Base-by-base conservation (phyloP, 768 basidiomycete species). In the Panellus pusillus region DNA sequence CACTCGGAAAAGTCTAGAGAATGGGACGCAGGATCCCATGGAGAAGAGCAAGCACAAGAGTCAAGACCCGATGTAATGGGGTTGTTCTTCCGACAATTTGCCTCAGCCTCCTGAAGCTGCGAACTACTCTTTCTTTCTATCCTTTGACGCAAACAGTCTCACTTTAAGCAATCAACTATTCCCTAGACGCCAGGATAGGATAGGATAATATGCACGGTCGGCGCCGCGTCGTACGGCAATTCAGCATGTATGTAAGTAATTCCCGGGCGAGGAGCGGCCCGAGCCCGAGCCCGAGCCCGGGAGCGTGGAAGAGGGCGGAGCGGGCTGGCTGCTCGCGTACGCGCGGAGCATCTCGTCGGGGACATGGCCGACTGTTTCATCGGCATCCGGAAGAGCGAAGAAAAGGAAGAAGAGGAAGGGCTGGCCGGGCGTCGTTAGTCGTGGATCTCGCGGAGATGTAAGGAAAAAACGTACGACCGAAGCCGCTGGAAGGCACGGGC, bases 311-410 rank as follows among this genome's bases (percentile, higher is more conserved):
- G 40, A 11, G 14, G 44, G 4, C 19, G 44, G 31, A 24, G 36
- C n/a, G 14, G 68, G 71, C 57, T 79, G 73, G 24, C 74, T 58
- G 37, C 46, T 79, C 6, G 87, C 87, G 55, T 89, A 90, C 1
- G 85, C 86, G 35, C 85, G 81, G 41, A 91, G 74, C 84, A 91
- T 87, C 20, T 81, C 89, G 64, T 91, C 89, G 3, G 89, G 52
- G 73, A 72, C 71, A 77, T 79, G 20, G 79, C 75, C 44, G 66
- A 52, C 42, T 74, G 58, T 2, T 56, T 63, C 37, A 57, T 65
- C 50, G 74, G 69, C 44, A 64, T 63, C 4, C 74, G 74, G 29
- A 70, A 68, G 42, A 62, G 52, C 18, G 71, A 70, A 13, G 72
- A 57, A 12, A 58, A 44, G 6, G 60, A 32, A 36, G 47, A n/a